These are phyloP conservation scores for Hura crepitans DNA, from an alignment of 441 rosid genomes.

Conservation along the genomic window DNA sequence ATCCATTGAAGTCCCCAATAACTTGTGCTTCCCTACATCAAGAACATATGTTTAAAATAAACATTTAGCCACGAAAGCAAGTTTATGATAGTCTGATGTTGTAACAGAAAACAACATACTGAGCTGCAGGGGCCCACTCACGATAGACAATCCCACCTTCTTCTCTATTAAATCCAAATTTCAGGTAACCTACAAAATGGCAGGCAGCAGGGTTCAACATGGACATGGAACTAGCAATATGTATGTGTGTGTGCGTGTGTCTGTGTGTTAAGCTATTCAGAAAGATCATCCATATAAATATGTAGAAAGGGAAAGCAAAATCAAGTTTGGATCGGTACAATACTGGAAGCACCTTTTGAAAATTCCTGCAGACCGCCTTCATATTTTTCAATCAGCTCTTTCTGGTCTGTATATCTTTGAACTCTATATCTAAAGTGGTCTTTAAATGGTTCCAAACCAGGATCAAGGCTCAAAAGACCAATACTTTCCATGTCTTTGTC, in stretches of 20 bases:
- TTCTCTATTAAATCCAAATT: conserved; percentile 70
- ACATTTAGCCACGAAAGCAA: conserved; percentile 16
- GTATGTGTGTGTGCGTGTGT: no score
- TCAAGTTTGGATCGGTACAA: not conserved
- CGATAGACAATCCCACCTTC: conserved; percentile 58
- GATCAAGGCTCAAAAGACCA: conserved; percentile 49
- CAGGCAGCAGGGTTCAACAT: conserved; percentile 13
- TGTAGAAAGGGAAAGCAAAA: conserved; percentile 10
- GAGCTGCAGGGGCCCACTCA: conserved; percentile 92
- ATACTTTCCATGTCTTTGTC: conserved; percentile 42
- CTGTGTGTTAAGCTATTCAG: not conserved
- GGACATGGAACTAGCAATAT: not conserved
- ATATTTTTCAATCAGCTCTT: conserved; percentile 45
- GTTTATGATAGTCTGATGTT: conserved; percentile 10
- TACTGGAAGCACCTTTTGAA: conserved; percentile 47
- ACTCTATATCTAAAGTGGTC: conserved; percentile 63
- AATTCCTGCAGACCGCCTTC: conserved; percentile 77
- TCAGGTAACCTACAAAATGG: conserved; percentile 51
- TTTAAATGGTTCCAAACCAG: conserved; percentile 48
- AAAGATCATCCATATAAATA: not conserved
- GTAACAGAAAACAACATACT: conserved; percentile 39
- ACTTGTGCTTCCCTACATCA: conserved; percentile 67
- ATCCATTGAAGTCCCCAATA: conserved; percentile 78
- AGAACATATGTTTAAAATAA: conserved; percentile 19
- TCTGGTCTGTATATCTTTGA: conserved; percentile 50